Evolutionary conservation across 2,329 filamentous ascomycete species (phyloP).

Genomic region (Cryoendolithus antarcticus): DNA sequence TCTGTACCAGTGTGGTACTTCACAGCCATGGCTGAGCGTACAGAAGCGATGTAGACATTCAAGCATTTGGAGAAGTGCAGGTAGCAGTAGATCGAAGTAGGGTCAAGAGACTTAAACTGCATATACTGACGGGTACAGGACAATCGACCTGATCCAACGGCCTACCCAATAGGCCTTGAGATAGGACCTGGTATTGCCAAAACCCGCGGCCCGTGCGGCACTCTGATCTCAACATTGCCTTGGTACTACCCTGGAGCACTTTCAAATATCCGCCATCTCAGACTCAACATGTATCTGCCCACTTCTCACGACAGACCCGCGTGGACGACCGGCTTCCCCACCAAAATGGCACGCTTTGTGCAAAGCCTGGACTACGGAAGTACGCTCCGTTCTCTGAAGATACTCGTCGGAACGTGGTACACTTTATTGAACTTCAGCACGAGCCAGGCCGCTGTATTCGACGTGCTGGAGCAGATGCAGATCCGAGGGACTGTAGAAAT

Average conservation of each 20-base stretch:
- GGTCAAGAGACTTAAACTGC: too few relatives aligned
- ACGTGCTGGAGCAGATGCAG: conserved; percentile 11
- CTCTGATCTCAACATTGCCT: conserved; percentile 10
- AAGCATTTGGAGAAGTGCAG: too few relatives aligned
- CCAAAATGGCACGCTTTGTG: conserved; percentile 6
- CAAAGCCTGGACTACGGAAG: conserved; percentile 9
- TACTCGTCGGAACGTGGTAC: conserved; percentile 9
- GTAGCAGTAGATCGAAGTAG: too few relatives aligned
- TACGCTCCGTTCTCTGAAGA: conserved; percentile 8
- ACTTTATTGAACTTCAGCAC: conserved; percentile 5
- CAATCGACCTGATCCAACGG: too few relatives aligned
- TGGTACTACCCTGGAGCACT: conserved; percentile 12
- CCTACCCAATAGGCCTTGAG: too few relatives aligned
- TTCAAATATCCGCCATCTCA: conserved; percentile 8
- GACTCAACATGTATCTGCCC: conserved; percentile 12
- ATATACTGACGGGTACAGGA: too few relatives aligned
- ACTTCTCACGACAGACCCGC: conserved; percentile 3
- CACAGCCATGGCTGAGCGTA: too few relatives aligned
- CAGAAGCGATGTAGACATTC: too few relatives aligned
- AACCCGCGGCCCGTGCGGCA: neutral
- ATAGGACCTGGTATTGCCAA: too few relatives aligned
- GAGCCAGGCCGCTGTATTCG: conserved; percentile 6
- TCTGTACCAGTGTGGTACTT: too few relatives aligned
- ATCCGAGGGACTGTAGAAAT: conserved; percentile 10
- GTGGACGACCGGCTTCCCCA: conserved; percentile 2